Base-by-base conservation (phyloP, 2,329 filamentous ascomycete genomes). In the Dryadomyces quercus-mongolicae region DNA sequence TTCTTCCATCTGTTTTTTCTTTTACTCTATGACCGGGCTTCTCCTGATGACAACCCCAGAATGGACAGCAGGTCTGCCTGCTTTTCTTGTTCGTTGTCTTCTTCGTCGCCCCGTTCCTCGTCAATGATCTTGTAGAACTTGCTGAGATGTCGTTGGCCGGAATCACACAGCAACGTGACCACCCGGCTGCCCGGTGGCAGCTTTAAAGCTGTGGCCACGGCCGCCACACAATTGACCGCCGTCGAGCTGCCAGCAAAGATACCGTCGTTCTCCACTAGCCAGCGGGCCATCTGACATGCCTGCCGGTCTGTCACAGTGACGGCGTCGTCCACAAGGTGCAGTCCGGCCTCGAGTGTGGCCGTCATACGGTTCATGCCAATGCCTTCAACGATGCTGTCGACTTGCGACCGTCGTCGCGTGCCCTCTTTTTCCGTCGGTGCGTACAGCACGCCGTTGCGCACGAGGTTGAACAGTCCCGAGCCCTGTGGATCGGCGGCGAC, bases 351-450 rank as follows among this genome's bases (percentile, higher is more conserved):
- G 60, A 98, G 93, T 67, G 97, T 98, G 53, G 82, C 80, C 1
- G 93, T 98, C n/a, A 95, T 77, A 2, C 93, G 84, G 66, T 95
- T 98, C 68, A 97, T 87, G 1, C 93, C 93, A 59, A 98, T 88
- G 1, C 93, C 93, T 70, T 98, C 94, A 31, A 98, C 89, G 59
- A 98, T 88, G 5, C 86, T 91, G 71, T 98, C 94, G 52, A 98
- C 89, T 70, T 98, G 94, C 62, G 88, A 84, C 56, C 93, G 77
- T 50, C 94, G 78, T 15, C 93, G 77, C 13, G 92, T 97, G 4
- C 93, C 93, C 74, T 98, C 93, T 59, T 79, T 81, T 71, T 98
- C 93, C 34, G 88, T 94, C 1, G 78, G 64, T 56, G 90, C 86
- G 70, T 96, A 98, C 88, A 98, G 95, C 57, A 98, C 93, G 5